Conservation (phyloP, 805 yeast genomes). For the Kazachstania bromeliacearum region DNA sequence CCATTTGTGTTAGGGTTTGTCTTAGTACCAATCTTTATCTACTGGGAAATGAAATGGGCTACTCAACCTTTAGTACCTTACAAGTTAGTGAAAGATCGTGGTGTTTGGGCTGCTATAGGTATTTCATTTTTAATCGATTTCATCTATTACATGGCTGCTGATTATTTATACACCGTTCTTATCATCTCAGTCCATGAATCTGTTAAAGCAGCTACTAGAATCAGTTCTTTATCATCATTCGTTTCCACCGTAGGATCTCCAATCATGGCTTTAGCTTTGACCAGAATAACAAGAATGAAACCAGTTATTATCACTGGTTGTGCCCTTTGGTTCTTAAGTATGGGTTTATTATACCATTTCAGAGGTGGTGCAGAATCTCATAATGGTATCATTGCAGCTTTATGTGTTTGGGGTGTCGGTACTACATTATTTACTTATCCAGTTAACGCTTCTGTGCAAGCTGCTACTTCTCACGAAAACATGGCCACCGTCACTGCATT, state of each 20-base stretch:
- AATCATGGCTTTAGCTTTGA: conserved; percentile 44
- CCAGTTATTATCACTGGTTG: conserved; percentile 53
- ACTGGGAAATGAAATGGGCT: conserved; percentile 51
- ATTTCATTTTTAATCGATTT: conserved; percentile 52
- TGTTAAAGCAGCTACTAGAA: conserved; percentile 53
- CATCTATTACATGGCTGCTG: conserved; percentile 61
- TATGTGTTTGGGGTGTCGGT: conserved; percentile 59
- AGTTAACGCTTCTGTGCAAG: conserved; percentile 51
- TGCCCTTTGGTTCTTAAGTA: conserved; percentile 46
- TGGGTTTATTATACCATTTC: conserved; percentile 47
- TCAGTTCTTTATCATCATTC: conserved; percentile 51
- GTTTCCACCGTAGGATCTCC: conserved; percentile 56
- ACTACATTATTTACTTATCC: conserved; percentile 66
- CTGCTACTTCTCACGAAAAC: conserved; percentile 48
- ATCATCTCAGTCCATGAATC: conserved; percentile 54
- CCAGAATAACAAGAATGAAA: conserved; percentile 43
- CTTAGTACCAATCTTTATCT: conserved; percentile 47
- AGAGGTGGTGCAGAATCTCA: conserved; percentile 44
- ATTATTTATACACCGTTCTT: conserved; percentile 57
- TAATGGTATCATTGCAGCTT: conserved; percentile 57
- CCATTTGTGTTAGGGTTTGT: conserved; percentile 62
- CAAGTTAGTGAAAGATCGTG: conserved; percentile 52
- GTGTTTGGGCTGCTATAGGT: conserved; percentile 61
- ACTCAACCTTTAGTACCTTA: conserved; percentile 56
- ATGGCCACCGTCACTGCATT: conserved; percentile 57